Evolutionary conservation across 352 stramenopile genomes (phyloP), one percentile per base, ranked within the genome.

Genomic region (Plasmopara muralis): DNA sequence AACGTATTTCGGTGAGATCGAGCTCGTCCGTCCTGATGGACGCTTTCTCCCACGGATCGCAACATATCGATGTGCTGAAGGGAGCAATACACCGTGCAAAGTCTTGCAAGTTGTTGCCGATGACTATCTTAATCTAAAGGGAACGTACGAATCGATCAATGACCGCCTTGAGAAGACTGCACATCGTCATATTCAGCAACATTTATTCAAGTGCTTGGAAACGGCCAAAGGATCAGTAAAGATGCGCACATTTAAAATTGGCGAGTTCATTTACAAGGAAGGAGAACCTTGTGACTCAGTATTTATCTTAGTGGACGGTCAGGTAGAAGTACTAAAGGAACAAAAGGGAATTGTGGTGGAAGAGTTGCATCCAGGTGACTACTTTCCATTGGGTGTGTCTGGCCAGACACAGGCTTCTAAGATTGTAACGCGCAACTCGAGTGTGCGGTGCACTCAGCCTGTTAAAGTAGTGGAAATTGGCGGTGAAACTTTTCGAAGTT

Each of bases 401-500:
- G 79, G 77, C 2, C 65, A 87, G 60, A 85, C 74, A 8, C 66
- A 65, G 47, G 69, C 73, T 20, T 81, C 66, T 45, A 87, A 82
- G 41, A 87, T 90, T 59, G 57, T 72, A 49, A 86, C 66, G 43
- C 78, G 81, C 15, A 76, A 86, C 55, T 82, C 79, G 38, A 92
- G 76, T 20, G 78, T 88, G 39, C 74, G 75, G 15, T 87, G 76
- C 57, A 86, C 66, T 13, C 54, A 84, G 43, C 74, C 74, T 31
- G 83, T 77, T 10, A 77, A 74, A 39, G 73, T 92, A 20, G 71
- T 92, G 15, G 81, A 92, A 56, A 89, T 92, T 45, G 73, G 79
- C 14, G 81, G 81, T 5, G 78, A 92, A 53, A 83, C 76, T 4
- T 92, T 92, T 53, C 81, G 81, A 29, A 92, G 81, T 53, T 92